Conservation (phyloP, 177 flowering plant species). For the Vitis hybrid region DNA sequence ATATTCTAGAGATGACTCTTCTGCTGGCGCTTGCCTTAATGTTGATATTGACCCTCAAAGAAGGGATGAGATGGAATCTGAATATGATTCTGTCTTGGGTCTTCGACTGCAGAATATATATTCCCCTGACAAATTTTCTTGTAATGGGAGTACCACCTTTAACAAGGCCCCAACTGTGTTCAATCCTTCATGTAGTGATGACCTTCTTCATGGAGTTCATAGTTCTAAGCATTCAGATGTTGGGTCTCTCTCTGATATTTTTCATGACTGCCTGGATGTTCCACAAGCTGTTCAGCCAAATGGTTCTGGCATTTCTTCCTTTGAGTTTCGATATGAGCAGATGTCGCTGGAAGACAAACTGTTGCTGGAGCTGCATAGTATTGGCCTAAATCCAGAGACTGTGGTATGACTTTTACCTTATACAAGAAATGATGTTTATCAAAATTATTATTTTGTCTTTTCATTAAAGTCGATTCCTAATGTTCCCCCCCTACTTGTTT, state of each 20-base stretch:
- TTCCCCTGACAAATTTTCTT: conserved; percentile 25
- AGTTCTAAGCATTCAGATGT: conserved; percentile 31
- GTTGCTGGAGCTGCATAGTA: conserved; percentile 71
- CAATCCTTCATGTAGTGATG: conserved; percentile 29
- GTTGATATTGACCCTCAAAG: conserved; percentile 24
- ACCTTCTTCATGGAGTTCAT: conserved; percentile 34
- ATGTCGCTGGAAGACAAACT: conserved; percentile 63
- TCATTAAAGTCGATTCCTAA: too few species aligned
- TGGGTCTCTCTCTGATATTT: conserved; percentile 23
- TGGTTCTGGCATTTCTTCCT: conserved; percentile 28
- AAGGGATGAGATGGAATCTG: conserved; percentile 31
- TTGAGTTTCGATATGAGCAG: conserved; percentile 51
- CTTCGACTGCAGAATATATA: conserved; percentile 17
- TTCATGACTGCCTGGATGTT: conserved; percentile 31
- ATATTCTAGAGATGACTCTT: conserved; percentile 32
- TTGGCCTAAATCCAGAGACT: conserved; percentile 69
- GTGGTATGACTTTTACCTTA: conserved; percentile 52
- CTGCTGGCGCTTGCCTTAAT: conserved; percentile 25
- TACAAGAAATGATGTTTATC: background rate
- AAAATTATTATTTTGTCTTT: background rate
- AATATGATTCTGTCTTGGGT: conserved; percentile 32
- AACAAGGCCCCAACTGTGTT: conserved; percentile 22
- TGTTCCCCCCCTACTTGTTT: too few species aligned
- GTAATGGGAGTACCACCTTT: conserved; percentile 28
- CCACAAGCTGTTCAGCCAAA: conserved; percentile 24